Evolutionary conservation across 345 rosid genomes (phyloP).

Genomic region (Toxicodendron radicans): DNA sequence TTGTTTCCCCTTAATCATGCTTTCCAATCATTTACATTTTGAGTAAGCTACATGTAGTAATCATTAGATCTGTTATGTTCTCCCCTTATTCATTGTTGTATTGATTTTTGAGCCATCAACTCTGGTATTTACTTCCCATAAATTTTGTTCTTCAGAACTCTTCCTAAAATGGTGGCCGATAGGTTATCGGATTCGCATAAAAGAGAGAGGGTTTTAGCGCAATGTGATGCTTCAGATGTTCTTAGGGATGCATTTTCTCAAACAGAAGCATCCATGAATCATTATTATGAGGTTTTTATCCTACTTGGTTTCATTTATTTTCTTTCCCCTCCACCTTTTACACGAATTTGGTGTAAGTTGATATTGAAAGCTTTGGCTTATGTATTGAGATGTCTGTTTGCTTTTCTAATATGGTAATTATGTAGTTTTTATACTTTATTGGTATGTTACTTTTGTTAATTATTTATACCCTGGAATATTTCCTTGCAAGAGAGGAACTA

Average conservation of each 20-base stretch:
- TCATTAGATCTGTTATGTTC: background rate
- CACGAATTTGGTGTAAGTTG: background rate
- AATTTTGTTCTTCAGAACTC: slow-evolving; percentile 49
- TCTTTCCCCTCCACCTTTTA: slow-evolving; percentile 4
- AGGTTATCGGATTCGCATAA: slow-evolving; percentile 67
- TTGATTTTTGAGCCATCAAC: background rate
- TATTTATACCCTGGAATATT: background rate
- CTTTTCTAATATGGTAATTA: background rate
- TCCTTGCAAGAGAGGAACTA: background rate
- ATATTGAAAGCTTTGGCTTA: slow-evolving; percentile 16
- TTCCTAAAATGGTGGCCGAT: slow-evolving; percentile 72
- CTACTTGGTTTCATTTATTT: slow-evolving; percentile 3
- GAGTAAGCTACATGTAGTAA: background rate
- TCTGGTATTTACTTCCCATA: background rate
- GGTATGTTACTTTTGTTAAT: background rate
- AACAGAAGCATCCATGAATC: slow-evolving; percentile 84
- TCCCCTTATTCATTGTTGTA: background rate
- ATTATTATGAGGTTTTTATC: slow-evolving; percentile 76
- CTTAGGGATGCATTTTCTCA: slow-evolving; percentile 70
- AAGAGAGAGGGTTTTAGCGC: slow-evolving; percentile 68
- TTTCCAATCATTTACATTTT: background rate
- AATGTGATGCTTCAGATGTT: slow-evolving; percentile 78
- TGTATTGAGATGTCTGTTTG: background rate
- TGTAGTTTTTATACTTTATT: background rate
- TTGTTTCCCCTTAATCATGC: background rate